A percentile compares a stretch with the other conserved stretches of the same genome.
Evolutionary conservation across 1,139 yeast genomes (phyloP).

Genomic region (Lodderomyces pseudojiufengensis): DNA sequence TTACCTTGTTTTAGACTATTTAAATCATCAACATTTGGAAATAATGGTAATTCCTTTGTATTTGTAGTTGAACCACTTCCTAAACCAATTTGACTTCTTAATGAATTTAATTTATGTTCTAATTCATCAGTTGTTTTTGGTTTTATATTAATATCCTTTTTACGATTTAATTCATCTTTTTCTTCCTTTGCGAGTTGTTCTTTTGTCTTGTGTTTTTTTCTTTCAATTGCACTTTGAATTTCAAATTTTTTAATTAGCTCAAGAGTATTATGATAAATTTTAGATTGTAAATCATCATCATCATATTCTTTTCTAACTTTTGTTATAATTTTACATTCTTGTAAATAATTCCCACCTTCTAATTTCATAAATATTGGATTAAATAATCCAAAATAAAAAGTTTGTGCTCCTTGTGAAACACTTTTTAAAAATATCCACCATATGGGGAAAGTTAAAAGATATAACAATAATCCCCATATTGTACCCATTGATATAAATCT

Average conservation of each 20-base stretch:
- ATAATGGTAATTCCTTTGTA: conserved; percentile 23
- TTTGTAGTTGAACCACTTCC: conserved; percentile 4
- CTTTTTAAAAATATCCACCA: conserved; percentile 80
- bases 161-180: conserved; percentile 17
- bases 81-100: conserved; percentile 25
- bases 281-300: conserved; percentile 59
- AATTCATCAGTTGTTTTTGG: conserved; percentile 35
- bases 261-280: conserved; percentile 62
- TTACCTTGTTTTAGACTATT: conserved; percentile 3
- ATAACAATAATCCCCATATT: conserved; percentile 62
- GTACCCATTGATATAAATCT: conserved; percentile 77
- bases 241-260: conserved; percentile 57
- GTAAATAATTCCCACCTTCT: conserved; percentile 65
- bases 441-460: conserved; percentile 70
- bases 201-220: conserved; percentile 39
- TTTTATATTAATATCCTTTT: conserved; percentile 29
- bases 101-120: conserved; percentile 28
- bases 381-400: conserved; percentile 63
- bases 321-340: conserved; percentile 62
- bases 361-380: conserved; percentile 62
- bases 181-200: conserved; percentile 18
- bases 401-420: conserved; percentile 75
- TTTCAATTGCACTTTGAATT: conserved; percentile 62
- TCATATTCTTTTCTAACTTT: conserved; percentile 62
- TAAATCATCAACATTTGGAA: conserved; percentile 19